Evolutionary conservation across 2,329 filamentous ascomycete species (phyloP).

Genomic region (Colletotrichum echinochloae): DNA sequence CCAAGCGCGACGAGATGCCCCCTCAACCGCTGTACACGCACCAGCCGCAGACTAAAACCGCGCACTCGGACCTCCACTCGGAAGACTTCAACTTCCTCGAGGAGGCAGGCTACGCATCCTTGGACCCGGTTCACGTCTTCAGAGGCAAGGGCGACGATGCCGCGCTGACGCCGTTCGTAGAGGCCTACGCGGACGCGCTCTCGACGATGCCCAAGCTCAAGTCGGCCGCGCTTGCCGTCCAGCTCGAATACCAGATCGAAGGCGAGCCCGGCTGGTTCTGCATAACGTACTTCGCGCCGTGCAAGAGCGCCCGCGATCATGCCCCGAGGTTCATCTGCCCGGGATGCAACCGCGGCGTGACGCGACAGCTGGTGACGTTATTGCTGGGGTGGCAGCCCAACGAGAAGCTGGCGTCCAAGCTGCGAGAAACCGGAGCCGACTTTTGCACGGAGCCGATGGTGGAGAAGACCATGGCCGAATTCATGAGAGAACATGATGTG

Average conservation of each 20-base stretch:
- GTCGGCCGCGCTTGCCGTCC: neutral
- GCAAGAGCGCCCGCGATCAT: neutral
- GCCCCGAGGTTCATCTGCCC: neutral
- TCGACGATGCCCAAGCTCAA: constrained; percentile 4
- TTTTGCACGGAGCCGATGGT: neutral
- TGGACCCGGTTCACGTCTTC: constrained; percentile 4
- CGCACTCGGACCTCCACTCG: neutral
- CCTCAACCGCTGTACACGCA: neutral
- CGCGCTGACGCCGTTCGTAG: neutral
- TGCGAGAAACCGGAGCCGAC: neutral
- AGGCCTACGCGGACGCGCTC: constrained; percentile 1
- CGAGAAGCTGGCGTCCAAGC: neutral
- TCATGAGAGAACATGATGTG: neutral
- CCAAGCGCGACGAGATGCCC: neutral
- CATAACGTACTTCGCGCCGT: constrained; percentile 2
- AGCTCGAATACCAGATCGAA: constrained; percentile 5
- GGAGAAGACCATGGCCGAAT: constrained; percentile 2
- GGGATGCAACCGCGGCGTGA: neutral
- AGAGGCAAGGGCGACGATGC: neutral
- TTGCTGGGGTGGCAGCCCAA: constrained; percentile 3
- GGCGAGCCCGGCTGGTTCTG: constrained; percentile 15
- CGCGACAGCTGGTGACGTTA: constrained; percentile 2
- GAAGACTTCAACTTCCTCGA: neutral
- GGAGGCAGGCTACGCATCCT: neutral
- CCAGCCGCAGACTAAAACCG: neutral